Percentiles rank a stretch among this genome's conserved stretches.
These are phyloP conservation scores for Juglanconis oblonga DNA, from an alignment of 2,329 filamentous ascomycete genomes.

Conservation along the genomic window DNA sequence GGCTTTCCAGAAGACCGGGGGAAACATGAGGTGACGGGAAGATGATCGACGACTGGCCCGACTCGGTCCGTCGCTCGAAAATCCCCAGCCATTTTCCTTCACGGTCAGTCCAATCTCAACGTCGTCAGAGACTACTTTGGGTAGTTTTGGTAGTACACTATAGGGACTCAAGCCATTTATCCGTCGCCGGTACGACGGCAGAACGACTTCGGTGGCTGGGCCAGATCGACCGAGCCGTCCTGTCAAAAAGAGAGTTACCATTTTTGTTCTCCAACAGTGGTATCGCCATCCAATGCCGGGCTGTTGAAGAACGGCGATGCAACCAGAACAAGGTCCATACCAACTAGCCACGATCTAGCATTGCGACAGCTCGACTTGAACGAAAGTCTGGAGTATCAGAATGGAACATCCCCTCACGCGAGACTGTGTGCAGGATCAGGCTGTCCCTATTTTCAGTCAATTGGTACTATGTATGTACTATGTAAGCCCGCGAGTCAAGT, in stretches of 20 bases:
- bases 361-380: no score
- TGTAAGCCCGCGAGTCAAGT: background rate
- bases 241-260: background rate
- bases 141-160: background rate
- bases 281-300: no score
- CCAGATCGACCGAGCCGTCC: background rate
- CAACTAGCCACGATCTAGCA: no score
- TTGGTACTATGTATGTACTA: no score
- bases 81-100: background rate
- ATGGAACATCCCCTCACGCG: background rate
- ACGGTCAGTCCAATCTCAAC: background rate
- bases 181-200: background rate
- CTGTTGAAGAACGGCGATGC: no score
- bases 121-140: background rate
- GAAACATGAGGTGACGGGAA: conserved; percentile 7
- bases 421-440: background rate
- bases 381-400: background rate
- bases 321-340: no score
- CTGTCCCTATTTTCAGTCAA: background rate
- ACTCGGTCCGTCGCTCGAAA: conserved; percentile 12
- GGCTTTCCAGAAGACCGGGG: background rate
- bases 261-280: background rate
- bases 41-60: conserved; percentile 12
- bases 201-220: background rate
- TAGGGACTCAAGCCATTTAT: background rate